phyloP scores from a whole-genome alignment of 495 filamentous ascomycete genomes.

The Penicillium chermesinum region DNA sequence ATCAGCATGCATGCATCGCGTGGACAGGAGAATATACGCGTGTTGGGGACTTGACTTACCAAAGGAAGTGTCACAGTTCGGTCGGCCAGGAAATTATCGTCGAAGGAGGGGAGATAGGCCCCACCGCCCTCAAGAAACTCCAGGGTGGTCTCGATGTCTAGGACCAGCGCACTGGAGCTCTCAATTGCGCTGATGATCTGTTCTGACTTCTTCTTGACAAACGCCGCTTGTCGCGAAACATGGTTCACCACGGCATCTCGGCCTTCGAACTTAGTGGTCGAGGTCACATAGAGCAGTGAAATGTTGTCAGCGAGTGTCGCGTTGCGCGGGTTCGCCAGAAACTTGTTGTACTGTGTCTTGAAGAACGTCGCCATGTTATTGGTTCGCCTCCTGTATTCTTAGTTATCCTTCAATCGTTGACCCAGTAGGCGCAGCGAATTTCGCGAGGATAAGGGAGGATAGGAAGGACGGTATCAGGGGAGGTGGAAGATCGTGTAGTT shows the following conservation, averaged over 20 bases:
- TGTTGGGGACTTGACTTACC: conserved; percentile 54
- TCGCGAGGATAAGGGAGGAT: conserved; percentile 3
- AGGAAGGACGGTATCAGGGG: background rate
- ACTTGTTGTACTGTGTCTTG: conserved; percentile 67
- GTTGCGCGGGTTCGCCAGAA: conserved; percentile 64
- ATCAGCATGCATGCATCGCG: conserved; percentile 17
- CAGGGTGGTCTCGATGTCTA: conserved; percentile 77
- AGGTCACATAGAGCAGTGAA: conserved; percentile 86
- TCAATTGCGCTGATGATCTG: conserved; percentile 68
- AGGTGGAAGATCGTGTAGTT: background rate
- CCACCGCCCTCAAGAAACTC: conserved; percentile 80
- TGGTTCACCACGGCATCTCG: conserved; percentile 73
- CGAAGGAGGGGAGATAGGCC: conserved; percentile 79
- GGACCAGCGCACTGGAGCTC: conserved; percentile 57
- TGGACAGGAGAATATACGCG: conserved; percentile 4
- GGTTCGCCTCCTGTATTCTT: conserved; percentile 3
- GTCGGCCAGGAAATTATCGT: conserved; percentile 92
- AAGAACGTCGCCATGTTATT: conserved; percentile 48
- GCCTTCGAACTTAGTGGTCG: conserved; percentile 67
- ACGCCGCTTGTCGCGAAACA: conserved; percentile 55
- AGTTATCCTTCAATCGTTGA: conserved; percentile 6
- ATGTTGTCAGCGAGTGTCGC: conserved; percentile 63
- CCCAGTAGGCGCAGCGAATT: conserved; percentile 5
- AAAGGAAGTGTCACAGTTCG: conserved; percentile 74
- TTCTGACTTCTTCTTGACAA: conserved; percentile 72